These are phyloP conservation scores for Dryas integrifolia DNA, from an alignment of 331 rosid species.

Conservation along the genomic window DNA sequence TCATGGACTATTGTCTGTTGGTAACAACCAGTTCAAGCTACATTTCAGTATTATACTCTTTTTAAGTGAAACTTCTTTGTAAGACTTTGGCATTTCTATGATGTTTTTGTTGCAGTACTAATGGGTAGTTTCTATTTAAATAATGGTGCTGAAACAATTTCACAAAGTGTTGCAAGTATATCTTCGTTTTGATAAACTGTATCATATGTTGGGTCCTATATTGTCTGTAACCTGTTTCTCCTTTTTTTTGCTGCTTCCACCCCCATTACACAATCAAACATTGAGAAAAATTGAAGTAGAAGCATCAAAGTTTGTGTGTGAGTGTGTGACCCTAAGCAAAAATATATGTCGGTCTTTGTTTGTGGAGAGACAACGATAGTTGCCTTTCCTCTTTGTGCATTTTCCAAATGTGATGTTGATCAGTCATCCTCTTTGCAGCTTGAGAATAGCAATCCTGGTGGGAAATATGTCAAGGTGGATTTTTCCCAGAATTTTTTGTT, in stretches of 20 bases:
- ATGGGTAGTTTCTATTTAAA: neutral
- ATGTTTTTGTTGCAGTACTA: neutral
- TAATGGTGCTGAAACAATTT: slow-evolving; percentile 33
- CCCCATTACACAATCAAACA: slow-evolving; percentile 6
- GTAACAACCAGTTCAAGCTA: too few relatives aligned
- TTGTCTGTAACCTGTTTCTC: neutral
- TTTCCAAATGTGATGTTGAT: slow-evolving; percentile 9
- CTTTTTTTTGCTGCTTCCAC: neutral
- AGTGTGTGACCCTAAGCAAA: slow-evolving; percentile 27
- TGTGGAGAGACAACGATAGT: slow-evolving; percentile 24
- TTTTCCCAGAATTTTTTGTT: neutral
- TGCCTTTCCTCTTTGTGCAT: slow-evolving; percentile 32
- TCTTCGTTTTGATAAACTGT: slow-evolving; percentile 17
- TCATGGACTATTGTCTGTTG: too few relatives aligned
- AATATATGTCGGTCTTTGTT: slow-evolving; percentile 15
- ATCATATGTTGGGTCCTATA: slow-evolving; percentile 14
- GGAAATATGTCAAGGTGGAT: too few relatives aligned
- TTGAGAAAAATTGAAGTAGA: slow-evolving; percentile 24
- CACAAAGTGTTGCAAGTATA: slow-evolving; percentile 27
- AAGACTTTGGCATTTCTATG: neutral
- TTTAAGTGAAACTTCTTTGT: neutral
- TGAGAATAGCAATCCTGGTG: neutral
- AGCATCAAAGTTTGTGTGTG: slow-evolving; percentile 13
- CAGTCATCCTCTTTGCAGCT: slow-evolving; percentile 13
- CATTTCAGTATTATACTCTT: too few relatives aligned